Evolutionary conservation across 495 filamentous ascomycete genomes (phyloP), one percentile per base, ranked within the genome.

Genomic region (Hypoxylon subgilvum): DNA sequence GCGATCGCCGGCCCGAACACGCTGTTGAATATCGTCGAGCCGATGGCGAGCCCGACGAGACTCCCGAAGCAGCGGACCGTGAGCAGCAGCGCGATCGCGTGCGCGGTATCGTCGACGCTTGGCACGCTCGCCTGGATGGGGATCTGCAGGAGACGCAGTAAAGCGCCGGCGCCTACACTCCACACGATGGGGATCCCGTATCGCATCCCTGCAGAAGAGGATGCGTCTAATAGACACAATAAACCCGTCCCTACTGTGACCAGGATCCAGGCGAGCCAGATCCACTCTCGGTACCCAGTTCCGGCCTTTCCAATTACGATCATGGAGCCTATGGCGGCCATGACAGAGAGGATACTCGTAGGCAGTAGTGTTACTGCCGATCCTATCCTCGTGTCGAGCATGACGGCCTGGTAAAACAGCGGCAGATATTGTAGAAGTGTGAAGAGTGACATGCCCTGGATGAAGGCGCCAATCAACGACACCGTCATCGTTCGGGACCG

Each of bases 31-130:
- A 64, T 50, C 0, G 70, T 65, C 7, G 69, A 63, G 18, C 52
- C 52, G 22, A 77, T 46, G 1, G 77, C 67, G 9, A 77, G 69
- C 6, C 74, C 75, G 10, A 77, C 48, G 1, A 77, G 64, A 1
- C 62, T 70, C 0, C 75, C 75, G 13, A 78, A 67, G 16, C 77
- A 61, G 1, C 75, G 75, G 47, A 76, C 67, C 1, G 65, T 61
- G 1, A 78, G 49, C 2, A 77, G 38, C 4, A 71, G 45, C 4
- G 69, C 74, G 17, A 70, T 64, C 0, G 75, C 74, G 6, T 76
- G 49, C 17, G 74, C 75, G n/a, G 36, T 59, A 42, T 79, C 75
- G 38, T 77, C 72, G 6, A 72, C 71, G 21, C 51, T 57, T 4
- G 46, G 28, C 8, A 68, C 68, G 57, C 71, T 74, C 6, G 74